Base-by-base conservation (phyloP, 2,329 filamentous ascomycete genomes). In the Aspergillus transmontanensis region DNA sequence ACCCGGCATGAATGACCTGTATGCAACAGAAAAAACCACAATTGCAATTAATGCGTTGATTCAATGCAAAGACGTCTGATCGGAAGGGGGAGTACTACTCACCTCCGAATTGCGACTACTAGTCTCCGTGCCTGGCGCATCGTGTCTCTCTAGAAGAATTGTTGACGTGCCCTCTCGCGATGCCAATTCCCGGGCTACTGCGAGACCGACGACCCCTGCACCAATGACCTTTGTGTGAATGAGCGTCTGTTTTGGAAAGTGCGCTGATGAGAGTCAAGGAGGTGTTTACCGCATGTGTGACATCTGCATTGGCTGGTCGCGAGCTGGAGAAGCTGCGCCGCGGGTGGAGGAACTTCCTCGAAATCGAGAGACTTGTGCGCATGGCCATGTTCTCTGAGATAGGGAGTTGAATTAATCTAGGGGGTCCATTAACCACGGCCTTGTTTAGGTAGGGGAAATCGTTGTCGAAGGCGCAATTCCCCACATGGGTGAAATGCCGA, bases 41-140 rank as follows among this genome's bases (percentile, higher is more conserved):
- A n/a, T 9, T 12, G 10, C 5, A 19, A n/a, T 54, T 43, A 53
- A 50, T 32, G 26, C 30, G 23, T 21, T 45, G 14, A 10, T 50
- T 11, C 21, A 30, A 16, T 28, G 12, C 36, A 7, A 34, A 19
- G 2, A 36, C 12, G n/a, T 19, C 10, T 14, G 21, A 16, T 32
- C 43, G 55, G 21, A 50, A 30, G 5, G 46, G 41, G 21, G 23
- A 3, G 51, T 26, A 36, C 36, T 23, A 57, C 67, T 62, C 72
- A 87, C 87, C 85, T 98, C 94, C 73, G 91, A 94, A 81, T 97
- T 97, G 69, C 94, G 89, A 68, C 90, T 92, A 66, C 90, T 94
- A 0, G 93, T 97, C 81, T 97, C 94, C 32, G 88, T 94, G 57
- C 94, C 94, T 30, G 91, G 84, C 57, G 85, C 83, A 26, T 83